phyloP scores from a whole-genome alignment of 768 basidiomycete genomes.

The Phlegmacium glaucopus region DNA sequence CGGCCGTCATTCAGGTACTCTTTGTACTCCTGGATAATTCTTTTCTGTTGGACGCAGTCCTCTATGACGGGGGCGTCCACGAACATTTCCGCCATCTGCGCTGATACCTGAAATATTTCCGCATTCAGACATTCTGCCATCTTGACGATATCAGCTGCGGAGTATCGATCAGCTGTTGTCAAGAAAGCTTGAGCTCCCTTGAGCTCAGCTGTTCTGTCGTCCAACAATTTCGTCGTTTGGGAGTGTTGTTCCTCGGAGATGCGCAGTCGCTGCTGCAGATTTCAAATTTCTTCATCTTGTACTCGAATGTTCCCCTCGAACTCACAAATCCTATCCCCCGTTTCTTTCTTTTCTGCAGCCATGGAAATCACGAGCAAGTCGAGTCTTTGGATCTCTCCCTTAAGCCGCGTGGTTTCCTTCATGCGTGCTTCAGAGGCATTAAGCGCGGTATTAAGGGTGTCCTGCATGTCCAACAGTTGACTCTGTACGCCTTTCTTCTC shows the following conservation, averaged over 20 bases:
- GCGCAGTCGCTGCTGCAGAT: conserved; percentile 10
- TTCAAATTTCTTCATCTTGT: not conserved
- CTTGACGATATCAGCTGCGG: conserved; percentile 38
- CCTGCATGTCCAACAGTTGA: too few relatives aligned
- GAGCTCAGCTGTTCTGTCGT: conserved; percentile 27
- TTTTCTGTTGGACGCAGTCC: conserved; percentile 35
- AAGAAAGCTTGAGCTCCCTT: conserved; percentile 43
- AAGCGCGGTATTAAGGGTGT: too few relatives aligned
- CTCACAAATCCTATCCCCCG: too few relatives aligned
- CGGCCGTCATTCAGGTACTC: conserved; percentile 5
- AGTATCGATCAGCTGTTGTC: conserved; percentile 37
- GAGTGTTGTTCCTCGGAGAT: conserved; percentile 24
- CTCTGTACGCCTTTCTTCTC: too few relatives aligned
- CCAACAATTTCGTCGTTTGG: too few relatives aligned
- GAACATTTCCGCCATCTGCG: conserved; percentile 42
- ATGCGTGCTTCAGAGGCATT: too few relatives aligned
- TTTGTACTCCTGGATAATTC: not conserved
- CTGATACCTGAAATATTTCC: conserved; percentile 46
- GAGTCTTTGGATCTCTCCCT: too few relatives aligned
- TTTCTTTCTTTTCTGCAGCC: too few relatives aligned
- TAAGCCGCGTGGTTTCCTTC: too few relatives aligned
- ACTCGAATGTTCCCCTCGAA: too few relatives aligned
- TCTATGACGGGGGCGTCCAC: conserved; percentile 18
- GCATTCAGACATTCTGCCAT: conserved; percentile 44
- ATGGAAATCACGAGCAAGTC: too few relatives aligned